Conservation (phyloP, 768 basidiomycete species). For the Russula foetens region DNA sequence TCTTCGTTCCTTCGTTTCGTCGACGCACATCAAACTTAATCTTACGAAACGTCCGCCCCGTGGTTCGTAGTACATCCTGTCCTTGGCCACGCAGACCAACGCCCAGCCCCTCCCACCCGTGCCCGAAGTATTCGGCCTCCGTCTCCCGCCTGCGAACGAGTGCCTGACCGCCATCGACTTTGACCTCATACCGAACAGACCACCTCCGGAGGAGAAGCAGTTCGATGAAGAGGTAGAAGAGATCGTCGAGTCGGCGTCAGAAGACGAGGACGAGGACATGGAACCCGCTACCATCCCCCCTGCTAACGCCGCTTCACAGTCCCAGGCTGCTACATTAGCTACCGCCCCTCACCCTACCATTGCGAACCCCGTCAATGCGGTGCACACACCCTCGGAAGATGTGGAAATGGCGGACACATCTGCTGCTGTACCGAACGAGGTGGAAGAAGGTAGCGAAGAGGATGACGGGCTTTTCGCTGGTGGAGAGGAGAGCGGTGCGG, state of each 20-base stretch:
- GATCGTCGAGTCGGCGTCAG: constrained; percentile 65
- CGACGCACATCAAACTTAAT: background rate
- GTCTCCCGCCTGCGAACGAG: constrained; percentile 60
- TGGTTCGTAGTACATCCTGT: constrained; percentile 56
- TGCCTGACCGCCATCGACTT: constrained; percentile 78
- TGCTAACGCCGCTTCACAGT: constrained; percentile 13
- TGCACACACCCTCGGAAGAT: constrained; percentile 54
- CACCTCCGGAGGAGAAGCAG: constrained; percentile 65
- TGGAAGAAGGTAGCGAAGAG: constrained; percentile 67
- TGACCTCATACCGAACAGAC: constrained; percentile 78
- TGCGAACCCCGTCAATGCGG: constrained; percentile 44
- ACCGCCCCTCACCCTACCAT: constrained; percentile 18
- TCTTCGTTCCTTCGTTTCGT: background rate
- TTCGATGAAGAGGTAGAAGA: constrained; percentile 81
- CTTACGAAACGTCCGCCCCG: background rate
- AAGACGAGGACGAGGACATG: constrained; percentile 62
- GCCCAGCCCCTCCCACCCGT: constrained; percentile 71
- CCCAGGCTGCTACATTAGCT: constrained; percentile 9
- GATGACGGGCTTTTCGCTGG: constrained; percentile 73
- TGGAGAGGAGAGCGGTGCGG: constrained; percentile 62
- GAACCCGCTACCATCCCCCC: constrained; percentile 51
- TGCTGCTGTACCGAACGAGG: constrained; percentile 29
- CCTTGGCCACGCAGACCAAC: constrained; percentile 79
- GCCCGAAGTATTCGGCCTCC: constrained; percentile 83
- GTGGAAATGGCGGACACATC: constrained; percentile 45